Percentiles rank a stretch among this genome's conserved stretches.
Evolutionary conservation across 169 alveolate genomes (phyloP).

Genomic region (Plasmodium vivax): DNA sequence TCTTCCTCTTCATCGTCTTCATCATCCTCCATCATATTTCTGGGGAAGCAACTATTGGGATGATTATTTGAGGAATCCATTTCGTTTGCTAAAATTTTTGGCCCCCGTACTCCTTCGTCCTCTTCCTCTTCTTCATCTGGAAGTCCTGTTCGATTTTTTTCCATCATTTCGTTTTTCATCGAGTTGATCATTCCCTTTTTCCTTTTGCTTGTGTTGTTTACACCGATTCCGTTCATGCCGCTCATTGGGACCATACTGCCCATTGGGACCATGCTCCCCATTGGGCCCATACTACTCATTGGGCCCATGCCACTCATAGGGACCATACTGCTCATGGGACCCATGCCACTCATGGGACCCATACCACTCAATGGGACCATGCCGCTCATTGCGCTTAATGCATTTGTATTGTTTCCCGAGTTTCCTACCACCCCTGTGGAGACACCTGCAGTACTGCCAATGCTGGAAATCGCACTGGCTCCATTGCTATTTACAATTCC

Average conservation of each 20-base stretch:
- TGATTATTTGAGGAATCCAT: neutral
- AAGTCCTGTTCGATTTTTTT: neutral
- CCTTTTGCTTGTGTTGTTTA: neutral
- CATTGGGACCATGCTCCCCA: neutral
- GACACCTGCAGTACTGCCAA: neutral
- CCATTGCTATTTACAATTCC: neutral
- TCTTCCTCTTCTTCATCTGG: conserved; percentile 2
- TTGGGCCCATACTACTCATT: neutral
- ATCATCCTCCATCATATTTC: neutral
- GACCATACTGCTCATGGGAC: neutral
- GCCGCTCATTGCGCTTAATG: neutral
- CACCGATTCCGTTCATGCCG: neutral
- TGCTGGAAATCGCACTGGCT: neutral
- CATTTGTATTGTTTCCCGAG: neutral
- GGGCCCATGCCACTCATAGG: neutral
- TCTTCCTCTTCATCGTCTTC: neutral
- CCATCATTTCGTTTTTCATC: neutral
- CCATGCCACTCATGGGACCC: neutral
- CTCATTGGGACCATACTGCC: neutral
- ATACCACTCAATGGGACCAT: neutral
- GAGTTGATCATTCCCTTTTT: conserved; percentile 12
- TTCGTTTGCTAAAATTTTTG: neutral
- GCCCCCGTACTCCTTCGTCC: neutral
- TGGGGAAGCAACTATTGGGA: neutral
- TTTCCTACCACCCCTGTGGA: neutral